Evolutionary conservation across 768 basidiomycete species (phyloP).

Genomic region (Mycena epipterygia): DNA sequence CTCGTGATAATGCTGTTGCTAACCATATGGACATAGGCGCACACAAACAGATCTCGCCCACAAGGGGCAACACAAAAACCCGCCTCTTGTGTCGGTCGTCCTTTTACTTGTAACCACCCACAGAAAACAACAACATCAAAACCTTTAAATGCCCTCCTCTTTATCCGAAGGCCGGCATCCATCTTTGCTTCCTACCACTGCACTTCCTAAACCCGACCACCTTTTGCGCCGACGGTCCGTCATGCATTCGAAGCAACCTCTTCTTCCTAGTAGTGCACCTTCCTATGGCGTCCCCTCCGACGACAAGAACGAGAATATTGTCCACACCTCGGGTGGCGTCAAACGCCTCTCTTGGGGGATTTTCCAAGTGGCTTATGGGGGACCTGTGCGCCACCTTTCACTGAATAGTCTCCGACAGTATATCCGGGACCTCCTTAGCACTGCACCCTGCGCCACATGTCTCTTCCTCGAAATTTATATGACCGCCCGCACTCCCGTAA

Average conservation of each 20-base stretch:
- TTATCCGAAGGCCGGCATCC: slow-evolving; percentile 2
- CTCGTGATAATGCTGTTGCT: slow-evolving; percentile 7
- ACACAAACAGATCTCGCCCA: slow-evolving; percentile 27
- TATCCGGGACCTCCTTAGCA: slow-evolving; percentile 16
- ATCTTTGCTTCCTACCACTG: slow-evolving; percentile 19
- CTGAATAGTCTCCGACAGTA: not conserved
- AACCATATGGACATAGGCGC: slow-evolving; percentile 20
- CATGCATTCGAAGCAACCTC: slow-evolving; percentile 27
- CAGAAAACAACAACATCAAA: slow-evolving; percentile 24
- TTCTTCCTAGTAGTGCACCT: slow-evolving; percentile 6
- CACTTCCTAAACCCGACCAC: slow-evolving; percentile 11
- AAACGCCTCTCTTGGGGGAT: slow-evolving; percentile 49
- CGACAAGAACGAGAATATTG: not conserved
- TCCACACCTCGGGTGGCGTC: slow-evolving; percentile 21
- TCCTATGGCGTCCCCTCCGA: not conserved
- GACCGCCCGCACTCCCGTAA: slow-evolving; percentile 39
- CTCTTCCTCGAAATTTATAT: slow-evolving; percentile 41
- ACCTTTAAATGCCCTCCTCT: slow-evolving; percentile 27
- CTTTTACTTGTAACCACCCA: slow-evolving; percentile 24
- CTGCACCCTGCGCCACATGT: slow-evolving; percentile 32
- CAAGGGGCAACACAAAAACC: slow-evolving; percentile 21
- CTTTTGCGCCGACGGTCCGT: slow-evolving; percentile 19
- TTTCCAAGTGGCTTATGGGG: slow-evolving; percentile 51
- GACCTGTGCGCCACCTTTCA: slow-evolving; percentile 9
- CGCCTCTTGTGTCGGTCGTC: slow-evolving; percentile 16